Percentiles rank a stretch among this genome's conserved stretches.
These are phyloP conservation scores for Carnegiea gigantea DNA, from an alignment of 179 eudicot species.

Conservation along the genomic window DNA sequence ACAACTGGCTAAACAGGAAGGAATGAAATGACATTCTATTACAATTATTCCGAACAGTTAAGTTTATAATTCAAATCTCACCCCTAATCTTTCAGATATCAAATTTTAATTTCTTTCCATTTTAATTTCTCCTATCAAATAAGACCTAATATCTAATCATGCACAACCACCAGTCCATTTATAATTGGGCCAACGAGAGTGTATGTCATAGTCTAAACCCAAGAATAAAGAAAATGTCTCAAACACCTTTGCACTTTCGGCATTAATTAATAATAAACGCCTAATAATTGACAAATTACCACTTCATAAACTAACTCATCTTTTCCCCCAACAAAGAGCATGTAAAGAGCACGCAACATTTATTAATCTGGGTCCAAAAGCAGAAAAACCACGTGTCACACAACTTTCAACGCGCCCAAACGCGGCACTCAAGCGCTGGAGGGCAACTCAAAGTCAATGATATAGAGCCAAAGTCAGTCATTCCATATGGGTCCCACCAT, in stretches of 20 bases:
- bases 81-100: too few relatives aligned
- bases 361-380: too few relatives aligned
- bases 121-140: too few relatives aligned
- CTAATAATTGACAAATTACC: neutral
- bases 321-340: neutral
- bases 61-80: too few relatives aligned
- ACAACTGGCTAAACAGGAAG: too few relatives aligned
- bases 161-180: neutral
- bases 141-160: neutral
- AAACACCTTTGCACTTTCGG: neutral
- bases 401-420: neutral
- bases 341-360: too few relatives aligned
- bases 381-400: neutral
- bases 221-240: neutral
- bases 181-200: neutral
- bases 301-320: neutral
- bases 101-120: too few relatives aligned
- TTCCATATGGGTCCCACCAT: neutral
- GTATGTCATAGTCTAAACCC: neutral
- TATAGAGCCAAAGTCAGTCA: neutral
- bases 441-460: neutral
- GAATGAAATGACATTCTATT: too few relatives aligned
- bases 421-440: neutral
- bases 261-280: neutral
- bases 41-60: too few relatives aligned